These are phyloP conservation scores for Rhizoclosmatium sp. DNA, from an alignment of 192 early-diverging fungal genomes.

Conservation along the genomic window DNA sequence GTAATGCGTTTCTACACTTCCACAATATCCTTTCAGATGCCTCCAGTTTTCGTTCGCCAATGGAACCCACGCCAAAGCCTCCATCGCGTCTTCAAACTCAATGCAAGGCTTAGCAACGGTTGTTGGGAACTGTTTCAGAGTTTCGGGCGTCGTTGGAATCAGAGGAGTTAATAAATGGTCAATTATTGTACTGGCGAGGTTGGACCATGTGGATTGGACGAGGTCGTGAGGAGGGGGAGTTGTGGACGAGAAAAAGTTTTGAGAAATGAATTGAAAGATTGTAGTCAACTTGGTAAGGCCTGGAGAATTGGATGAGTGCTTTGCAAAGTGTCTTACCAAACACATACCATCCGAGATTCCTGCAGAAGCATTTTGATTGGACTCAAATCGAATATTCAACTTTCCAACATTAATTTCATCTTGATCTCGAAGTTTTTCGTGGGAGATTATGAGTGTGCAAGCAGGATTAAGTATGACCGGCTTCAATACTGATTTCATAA, in stretches of 20 bases:
- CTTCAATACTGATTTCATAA: not conserved
- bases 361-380: not conserved
- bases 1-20: constrained; percentile 25
- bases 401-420: not conserved
- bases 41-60: not conserved
- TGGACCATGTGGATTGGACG: constrained; percentile 15
- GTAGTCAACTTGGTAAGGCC: not conserved
- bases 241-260: not conserved
- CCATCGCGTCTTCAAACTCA: constrained; percentile 10
- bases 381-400: not conserved
- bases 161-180: constrained; percentile 8
- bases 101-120: constrained; percentile 3
- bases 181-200: constrained; percentile 15
- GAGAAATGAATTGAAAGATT: constrained; percentile 9
- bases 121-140: constrained; percentile 1
- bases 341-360: not conserved
- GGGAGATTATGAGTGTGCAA: not conserved
- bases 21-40: constrained; percentile 31
- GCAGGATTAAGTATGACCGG: not conserved
- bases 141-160: constrained; percentile 16
- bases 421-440: not conserved
- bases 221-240: constrained; percentile 9
- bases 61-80: not conserved
- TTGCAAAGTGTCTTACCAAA: not conserved
- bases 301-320: not conserved